A percentile compares a stretch with the other conserved stretches of the same genome.
phyloP scores from a whole-genome alignment of 495 filamentous ascomycete genomes.

The Mytilinidion resinicola region DNA sequence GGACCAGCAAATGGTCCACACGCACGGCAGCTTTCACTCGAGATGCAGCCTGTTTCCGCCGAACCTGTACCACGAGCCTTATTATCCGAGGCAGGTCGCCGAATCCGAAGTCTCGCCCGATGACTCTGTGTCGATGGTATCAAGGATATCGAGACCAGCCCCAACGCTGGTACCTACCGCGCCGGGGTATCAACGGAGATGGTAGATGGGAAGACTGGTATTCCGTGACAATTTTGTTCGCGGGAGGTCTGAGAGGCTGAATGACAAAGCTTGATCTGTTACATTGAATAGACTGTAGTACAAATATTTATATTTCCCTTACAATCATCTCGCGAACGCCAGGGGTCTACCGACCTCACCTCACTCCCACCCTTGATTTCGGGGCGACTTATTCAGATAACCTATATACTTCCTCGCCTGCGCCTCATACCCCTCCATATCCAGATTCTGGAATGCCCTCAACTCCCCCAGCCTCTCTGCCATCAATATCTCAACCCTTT shows the following conservation, averaged over 20 bases:
- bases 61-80: neutral
- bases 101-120: slow-evolving; percentile 1
- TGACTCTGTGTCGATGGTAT: slow-evolving; percentile 5
- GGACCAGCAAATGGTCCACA: too few relatives aligned
- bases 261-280: too few relatives aligned
- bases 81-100: neutral
- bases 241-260: neutral
- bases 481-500: slow-evolving; percentile 1
- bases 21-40: neutral
- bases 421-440: slow-evolving; percentile 4
- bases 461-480: neutral
- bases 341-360: neutral
- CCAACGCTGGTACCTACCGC: slow-evolving; percentile 1
- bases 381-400: slow-evolving; percentile 1
- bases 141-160: neutral
- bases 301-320: neutral
- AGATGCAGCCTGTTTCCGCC: neutral
- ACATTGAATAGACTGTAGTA: neutral
- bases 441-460: neutral
- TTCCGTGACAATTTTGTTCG: neutral
- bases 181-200: neutral
- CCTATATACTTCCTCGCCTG: slow-evolving; percentile 8
- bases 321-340: neutral
- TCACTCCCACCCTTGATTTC: neutral
- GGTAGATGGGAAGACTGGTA: neutral